Evolutionary conservation across 306 rosid genomes (phyloP).

Genomic region (Cucumis cinereus): DNA sequence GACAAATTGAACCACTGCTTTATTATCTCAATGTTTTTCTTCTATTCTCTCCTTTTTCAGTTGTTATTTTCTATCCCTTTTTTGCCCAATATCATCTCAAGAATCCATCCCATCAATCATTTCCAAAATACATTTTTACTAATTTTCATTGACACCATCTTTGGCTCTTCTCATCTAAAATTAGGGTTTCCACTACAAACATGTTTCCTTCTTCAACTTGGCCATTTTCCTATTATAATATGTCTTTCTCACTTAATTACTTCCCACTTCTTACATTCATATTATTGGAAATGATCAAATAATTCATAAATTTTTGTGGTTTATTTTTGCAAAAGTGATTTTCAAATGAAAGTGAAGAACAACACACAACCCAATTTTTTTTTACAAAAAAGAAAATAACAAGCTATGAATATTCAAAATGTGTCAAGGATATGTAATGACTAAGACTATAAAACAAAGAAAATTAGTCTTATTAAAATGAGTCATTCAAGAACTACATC

Average conservation of each 20-base stretch:
- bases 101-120: background rate
- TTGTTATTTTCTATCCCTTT: background rate
- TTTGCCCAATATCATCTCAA: background rate
- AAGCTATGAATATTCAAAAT: no score
- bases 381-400: no score
- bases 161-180: background rate
- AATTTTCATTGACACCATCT: background rate
- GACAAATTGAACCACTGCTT: background rate
- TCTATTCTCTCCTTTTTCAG: background rate
- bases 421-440: no score
- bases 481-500: background rate
- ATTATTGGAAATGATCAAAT: background rate
- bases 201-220: background rate
- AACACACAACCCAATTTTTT: no score
- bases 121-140: background rate
- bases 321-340: background rate
- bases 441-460: background rate
- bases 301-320: background rate
- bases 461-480: background rate
- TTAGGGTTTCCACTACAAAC: background rate
- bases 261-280: background rate
- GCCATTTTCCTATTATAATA: background rate
- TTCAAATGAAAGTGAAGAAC: background rate
- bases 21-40: background rate
- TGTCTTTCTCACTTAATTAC: background rate